phyloP scores from a whole-genome alignment of 1,284 basidiomycete species.

The Cryptococcus sp. region DNA sequence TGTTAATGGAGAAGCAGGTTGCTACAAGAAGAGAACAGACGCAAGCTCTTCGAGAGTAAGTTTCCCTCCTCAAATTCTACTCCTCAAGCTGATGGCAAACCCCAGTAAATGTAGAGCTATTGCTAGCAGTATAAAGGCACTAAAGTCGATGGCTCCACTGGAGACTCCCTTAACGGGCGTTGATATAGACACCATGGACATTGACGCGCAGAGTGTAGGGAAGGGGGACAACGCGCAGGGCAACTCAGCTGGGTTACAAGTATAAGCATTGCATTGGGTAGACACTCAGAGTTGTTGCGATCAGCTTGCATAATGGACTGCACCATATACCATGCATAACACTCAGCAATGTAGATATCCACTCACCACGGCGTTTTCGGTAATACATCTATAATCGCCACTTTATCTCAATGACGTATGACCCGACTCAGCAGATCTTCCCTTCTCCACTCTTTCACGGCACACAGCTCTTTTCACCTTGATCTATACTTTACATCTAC shows the following conservation, averaged over 20 bases:
- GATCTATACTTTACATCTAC: background rate
- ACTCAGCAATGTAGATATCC: too few species aligned
- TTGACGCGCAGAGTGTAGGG: background rate
- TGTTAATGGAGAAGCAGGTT: conserved; percentile 43
- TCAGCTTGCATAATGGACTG: too few species aligned
- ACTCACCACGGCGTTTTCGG: too few species aligned
- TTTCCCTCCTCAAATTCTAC: background rate
- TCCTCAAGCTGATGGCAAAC: background rate
- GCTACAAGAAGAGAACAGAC: conserved; percentile 32
- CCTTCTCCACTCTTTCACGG: too few species aligned
- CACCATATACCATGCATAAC: too few species aligned
- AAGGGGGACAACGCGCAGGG: background rate
- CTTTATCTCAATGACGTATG: too few species aligned
- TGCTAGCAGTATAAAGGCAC: background rate
- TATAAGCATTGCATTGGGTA: background rate
- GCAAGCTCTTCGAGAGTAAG: conserved; percentile 24
- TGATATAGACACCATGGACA: background rate
- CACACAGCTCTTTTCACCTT: too few species aligned
- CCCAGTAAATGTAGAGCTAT: conserved; percentile 1
- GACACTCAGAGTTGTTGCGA: background rate
- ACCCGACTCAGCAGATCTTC: too few species aligned
- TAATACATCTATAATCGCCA: too few species aligned
- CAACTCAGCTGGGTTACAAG: background rate
- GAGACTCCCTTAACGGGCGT: background rate
- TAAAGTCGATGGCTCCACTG: background rate